Conservation (phyloP, 805 yeast genomes). For the Pichia kluyveri region DNA sequence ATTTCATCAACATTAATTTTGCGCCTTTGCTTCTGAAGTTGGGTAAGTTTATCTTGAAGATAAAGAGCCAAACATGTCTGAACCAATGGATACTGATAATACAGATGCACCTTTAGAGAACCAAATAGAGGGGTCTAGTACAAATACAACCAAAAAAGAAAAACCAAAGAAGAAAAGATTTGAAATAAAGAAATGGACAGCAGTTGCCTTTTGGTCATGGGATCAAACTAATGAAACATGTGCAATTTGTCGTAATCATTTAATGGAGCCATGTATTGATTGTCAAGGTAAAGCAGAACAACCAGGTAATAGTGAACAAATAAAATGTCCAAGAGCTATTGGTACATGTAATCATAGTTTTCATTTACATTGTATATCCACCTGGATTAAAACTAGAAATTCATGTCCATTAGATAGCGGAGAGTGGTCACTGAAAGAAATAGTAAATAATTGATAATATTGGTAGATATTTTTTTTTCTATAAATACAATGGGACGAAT, state of each 20-base stretch:
- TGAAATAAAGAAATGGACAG: constrained; percentile 96
- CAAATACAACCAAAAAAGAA: background rate
- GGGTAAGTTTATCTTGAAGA: no score
- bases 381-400: constrained; percentile 92
- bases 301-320: constrained; percentile 34
- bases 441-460: constrained; percentile 13
- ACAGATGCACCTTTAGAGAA: background rate
- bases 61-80: constrained; percentile 7
- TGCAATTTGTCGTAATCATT: constrained; percentile 95
- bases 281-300: constrained; percentile 57
- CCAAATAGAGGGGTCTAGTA: background rate
- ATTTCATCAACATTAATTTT: no score
- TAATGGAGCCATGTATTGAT: constrained; percentile 97
- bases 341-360: constrained; percentile 97
- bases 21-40: no score
- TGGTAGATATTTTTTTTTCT: background rate
- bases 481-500: no score
- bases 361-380: constrained; percentile 91
- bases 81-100: constrained; percentile 14
- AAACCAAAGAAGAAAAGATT: constrained; percentile 55
- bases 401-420: constrained; percentile 95
- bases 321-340: constrained; percentile 84
- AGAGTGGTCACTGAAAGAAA: constrained; percentile 53
- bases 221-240: constrained; percentile 71
- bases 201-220: constrained; percentile 99